Base-by-base conservation (phyloP, 345 rosid species). In the Clausena lansium region DNA sequence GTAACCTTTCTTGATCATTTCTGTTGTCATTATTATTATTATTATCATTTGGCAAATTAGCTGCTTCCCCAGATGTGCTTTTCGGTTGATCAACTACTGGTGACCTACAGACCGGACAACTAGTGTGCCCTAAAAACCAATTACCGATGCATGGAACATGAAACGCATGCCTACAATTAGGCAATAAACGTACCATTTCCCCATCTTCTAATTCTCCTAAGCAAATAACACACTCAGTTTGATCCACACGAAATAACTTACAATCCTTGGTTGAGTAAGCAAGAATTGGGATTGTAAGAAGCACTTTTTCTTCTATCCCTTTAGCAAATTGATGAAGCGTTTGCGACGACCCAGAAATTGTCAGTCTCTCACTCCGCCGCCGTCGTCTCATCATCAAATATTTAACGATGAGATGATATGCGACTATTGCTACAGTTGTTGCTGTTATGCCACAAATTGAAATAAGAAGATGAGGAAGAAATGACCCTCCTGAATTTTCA, bases 81-180 rank as follows among this genome's bases (percentile, higher is more conserved):
- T 9, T 47, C 20, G 68, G 36, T 61, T 61, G 14, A 25, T 7
- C 64, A 55, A 45, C 67, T 3, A 87, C 76, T 3, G 81, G 78
- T 24, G 86, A 78, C 55, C 95, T 83, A 73, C 98, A 94, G 62
- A 90, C 55, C 6, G 97, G 98, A 73, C 96, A 94, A 67, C 78
- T 89, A 1, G 79, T 78, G 73, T 88, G 91, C 30, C 91, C 87
- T 47, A 54, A 73, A 54, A 94, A 87, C 98, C 98, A 94, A 67
- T 73, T 65, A 74, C 91, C 97, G 9, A 94, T 82, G 76, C 98
- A 94, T 4, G 85, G 76, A 41, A 88, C 89, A 27, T 94, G 98
- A 79, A 91, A 94, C 7, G 89, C 79, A 38, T 94, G 98, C 25
- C 88, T 85, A 70, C 98, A 92, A 65, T 78, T 82, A 2, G 96